Base-by-base conservation (phyloP, 345 rosid genomes). In the Kandelia obovata region DNA sequence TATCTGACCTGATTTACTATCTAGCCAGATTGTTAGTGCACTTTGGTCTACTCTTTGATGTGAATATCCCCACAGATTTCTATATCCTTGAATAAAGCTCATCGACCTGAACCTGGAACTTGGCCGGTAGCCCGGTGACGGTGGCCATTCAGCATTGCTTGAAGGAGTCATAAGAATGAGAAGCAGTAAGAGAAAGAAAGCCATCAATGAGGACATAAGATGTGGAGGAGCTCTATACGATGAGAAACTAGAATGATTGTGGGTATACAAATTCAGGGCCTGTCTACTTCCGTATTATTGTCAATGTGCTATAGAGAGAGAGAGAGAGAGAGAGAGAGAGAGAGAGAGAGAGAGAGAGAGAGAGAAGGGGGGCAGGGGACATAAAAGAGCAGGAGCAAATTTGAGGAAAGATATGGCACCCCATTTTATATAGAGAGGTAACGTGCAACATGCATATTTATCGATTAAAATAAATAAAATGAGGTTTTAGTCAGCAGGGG, bases 111-210 rank as follows among this genome's bases (percentile, higher is more conserved):
- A 84, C 79, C 77, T 90, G 21, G 96, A 67, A 78, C 96, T 92
- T 58, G 97, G 99, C 92, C 96, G 83, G 77, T 89, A 90, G 58
- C 93, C 97, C 62, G 98, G 98, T 58, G 95, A 83, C 58, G 96
- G 97, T 32, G 92, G 96, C 89, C 89, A 77, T 26, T 70, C 65
- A 65, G 92, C 95, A 79, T 72, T 75, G 73, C 62, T 78, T 64
- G 82, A 73, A 68, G 83, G 73, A 58, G 55, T 30, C 57, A 76
- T 25, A 47, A 84, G 71, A 67, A 77, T 57, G 32, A 80, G 71
- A 72, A 86, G 61, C 53, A 79, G 66, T 23, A 73, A 58, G 78
- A 70, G 75, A 65, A 77, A 70, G 69, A 79, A 57, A 70, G 77
- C 75, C 85, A 81, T 77, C 32, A 34, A 58, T 6, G 28, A 53